Percentiles rank a stretch among this genome's conserved stretches.
phyloP scores from a whole-genome alignment of 441 rosid species.

The Capsella rubella region DNA sequence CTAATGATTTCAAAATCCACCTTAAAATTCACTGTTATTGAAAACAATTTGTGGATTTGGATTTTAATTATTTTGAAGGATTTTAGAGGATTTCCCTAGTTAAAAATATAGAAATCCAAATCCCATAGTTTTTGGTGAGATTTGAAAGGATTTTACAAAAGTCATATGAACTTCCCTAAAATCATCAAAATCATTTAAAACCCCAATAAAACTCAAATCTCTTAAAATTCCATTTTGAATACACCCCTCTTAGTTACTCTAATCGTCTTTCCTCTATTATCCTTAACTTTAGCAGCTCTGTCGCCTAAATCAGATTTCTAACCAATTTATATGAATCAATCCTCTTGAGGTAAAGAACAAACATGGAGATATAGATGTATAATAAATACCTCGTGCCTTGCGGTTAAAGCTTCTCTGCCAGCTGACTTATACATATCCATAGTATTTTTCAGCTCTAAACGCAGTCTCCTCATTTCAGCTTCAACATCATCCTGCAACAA shows the following conservation, averaged over 20 bases:
- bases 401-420: slow-evolving; percentile 86
- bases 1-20: no score
- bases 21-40: no score
- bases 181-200: no score
- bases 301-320: slow-evolving; percentile 47
- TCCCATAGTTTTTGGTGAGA: no score
- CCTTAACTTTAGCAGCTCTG: slow-evolving; percentile 58
- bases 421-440: slow-evolving; percentile 93
- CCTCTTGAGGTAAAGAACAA: neutral
- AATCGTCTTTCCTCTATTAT: slow-evolving; percentile 51
- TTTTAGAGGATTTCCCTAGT: no score
- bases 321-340: neutral
- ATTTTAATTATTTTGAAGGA: no score
- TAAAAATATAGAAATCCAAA: no score
- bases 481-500: slow-evolving; percentile 77
- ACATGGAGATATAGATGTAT: neutral
- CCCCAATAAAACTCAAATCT: no score
- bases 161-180: no score
- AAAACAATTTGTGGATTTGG: no score
- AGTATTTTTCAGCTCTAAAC: slow-evolving; percentile 89
- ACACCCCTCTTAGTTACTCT: slow-evolving; percentile 58
- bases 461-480: slow-evolving; percentile 84
- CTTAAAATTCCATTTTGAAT: no score
- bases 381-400: slow-evolving; percentile 70
- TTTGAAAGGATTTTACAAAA: no score